Conservation (phyloP, 768 basidiomycete genomes). For the Kwoniella dendrophila region DNA sequence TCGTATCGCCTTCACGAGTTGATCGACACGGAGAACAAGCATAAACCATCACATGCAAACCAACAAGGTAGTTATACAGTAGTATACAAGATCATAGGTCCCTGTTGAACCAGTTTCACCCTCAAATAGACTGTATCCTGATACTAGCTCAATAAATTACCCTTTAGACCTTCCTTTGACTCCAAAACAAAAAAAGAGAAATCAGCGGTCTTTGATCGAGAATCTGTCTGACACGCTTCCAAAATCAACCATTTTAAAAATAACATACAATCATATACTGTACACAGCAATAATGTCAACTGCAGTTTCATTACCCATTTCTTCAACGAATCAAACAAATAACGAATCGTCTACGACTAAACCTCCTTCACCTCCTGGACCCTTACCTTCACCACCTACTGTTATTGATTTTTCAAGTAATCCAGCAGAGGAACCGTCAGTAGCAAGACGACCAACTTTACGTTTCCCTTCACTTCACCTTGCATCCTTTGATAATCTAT, state of each 20-base stretch:
- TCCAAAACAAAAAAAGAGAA: too few species aligned
- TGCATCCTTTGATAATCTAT: conserved; percentile 36
- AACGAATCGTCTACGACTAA: neutral
- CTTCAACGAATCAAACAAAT: too few species aligned
- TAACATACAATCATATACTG: neutral
- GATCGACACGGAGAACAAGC: too few species aligned
- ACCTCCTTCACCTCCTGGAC: neutral
- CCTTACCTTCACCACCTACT: conserved; percentile 8
- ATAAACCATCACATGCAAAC: too few species aligned
- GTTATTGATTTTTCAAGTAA: neutral
- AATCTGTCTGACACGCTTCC: neutral
- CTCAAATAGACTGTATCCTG: too few species aligned
- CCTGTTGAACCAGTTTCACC: too few species aligned
- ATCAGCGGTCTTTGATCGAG: too few species aligned
- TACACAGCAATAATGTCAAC: neutral
- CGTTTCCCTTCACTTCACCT: conserved; percentile 41
- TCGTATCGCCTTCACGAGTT: conserved; percentile 3
- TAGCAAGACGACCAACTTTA: conserved; percentile 35
- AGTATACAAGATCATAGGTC: too few species aligned
- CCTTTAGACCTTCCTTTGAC: conserved; percentile 1
- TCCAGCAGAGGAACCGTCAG: conserved; percentile 5
- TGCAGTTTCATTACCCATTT: too few species aligned
- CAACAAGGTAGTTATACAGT: too few species aligned
- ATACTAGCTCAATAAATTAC: too few species aligned
- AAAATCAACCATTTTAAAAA: neutral